These are phyloP conservation scores for Cryphonectria nitschkei DNA, from an alignment of 2,329 filamentous ascomycete genomes.

Conservation along the genomic window DNA sequence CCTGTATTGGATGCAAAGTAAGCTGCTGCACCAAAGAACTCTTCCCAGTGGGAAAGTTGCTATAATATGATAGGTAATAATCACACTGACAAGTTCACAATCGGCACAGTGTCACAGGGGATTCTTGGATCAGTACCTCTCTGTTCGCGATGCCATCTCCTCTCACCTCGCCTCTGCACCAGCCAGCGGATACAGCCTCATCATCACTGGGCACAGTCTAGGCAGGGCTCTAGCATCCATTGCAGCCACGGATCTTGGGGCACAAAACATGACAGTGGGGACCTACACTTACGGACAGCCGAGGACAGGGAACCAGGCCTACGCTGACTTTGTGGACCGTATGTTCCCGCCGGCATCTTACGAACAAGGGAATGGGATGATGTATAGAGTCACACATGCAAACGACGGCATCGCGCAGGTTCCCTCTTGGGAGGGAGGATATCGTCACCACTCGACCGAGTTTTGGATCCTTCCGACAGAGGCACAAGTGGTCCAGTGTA, in stretches of 20 bases:
- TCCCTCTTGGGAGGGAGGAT: conserved; percentile 48
- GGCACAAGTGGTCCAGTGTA: conserved; percentile 5
- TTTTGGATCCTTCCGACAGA: conserved; percentile 40
- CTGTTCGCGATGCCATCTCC: conserved; percentile 10
- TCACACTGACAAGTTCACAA: no score
- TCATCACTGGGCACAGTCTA: conserved; percentile 50
- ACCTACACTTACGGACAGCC: conserved; percentile 54
- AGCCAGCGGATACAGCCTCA: conserved; percentile 40
- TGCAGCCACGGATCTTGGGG: conserved; percentile 43
- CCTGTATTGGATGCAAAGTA: no score
- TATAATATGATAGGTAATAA: no score
- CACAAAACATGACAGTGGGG: conserved; percentile 38
- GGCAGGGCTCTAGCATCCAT: conserved; percentile 52
- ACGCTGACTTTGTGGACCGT: conserved; percentile 43
- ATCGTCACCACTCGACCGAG: conserved; percentile 52
- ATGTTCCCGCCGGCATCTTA: conserved; percentile 3
- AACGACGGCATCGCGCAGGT: conserved; percentile 55
- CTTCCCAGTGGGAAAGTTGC: no score
- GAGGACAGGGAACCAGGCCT: conserved; percentile 45
- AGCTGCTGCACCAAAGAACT: no score
- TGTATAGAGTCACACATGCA: conserved; percentile 51
- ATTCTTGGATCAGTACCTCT: conserved; percentile 12
- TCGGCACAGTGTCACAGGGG: no score
- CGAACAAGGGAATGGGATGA: conserved; percentile 29
- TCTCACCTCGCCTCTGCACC: neutral